Conservation (phyloP, 2,329 filamentous ascomycete species). For the Trichoderma gracile region DNA sequence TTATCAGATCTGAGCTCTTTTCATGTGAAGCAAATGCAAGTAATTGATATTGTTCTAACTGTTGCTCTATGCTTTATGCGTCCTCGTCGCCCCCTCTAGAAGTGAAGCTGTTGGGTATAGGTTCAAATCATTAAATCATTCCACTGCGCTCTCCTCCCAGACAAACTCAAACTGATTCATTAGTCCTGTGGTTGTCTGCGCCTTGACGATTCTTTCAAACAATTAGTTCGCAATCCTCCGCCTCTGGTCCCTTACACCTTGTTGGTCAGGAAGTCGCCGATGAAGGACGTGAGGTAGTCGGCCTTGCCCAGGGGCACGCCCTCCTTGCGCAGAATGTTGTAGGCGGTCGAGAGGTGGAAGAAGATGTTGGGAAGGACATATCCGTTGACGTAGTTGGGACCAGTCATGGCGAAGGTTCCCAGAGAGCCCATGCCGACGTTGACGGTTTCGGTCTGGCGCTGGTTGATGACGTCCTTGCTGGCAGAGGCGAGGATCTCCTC, state of each 20-base stretch:
- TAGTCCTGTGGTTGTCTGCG: no score
- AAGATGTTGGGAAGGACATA: constrained; percentile 61
- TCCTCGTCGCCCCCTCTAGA: not conserved
- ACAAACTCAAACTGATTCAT: not conserved
- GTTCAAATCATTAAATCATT: not conserved
- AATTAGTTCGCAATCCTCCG: not conserved
- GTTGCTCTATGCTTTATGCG: not conserved
- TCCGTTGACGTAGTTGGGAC: constrained; percentile 46
- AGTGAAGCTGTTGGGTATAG: not conserved
- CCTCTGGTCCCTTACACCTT: not conserved
- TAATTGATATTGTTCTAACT: not conserved
- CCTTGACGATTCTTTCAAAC: not conserved
- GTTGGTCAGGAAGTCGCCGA: constrained; percentile 27
- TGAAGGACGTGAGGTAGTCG: constrained; percentile 50
- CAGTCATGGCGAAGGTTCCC: constrained; percentile 33
- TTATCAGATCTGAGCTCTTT: not conserved
- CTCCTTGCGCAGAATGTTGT: constrained; percentile 60
- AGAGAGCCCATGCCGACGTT: constrained; percentile 36
- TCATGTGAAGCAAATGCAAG: not conserved
- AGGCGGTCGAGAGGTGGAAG: constrained; percentile 63
- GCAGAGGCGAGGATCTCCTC: constrained; percentile 37
- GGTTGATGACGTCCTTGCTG: constrained; percentile 40
- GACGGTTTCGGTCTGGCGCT: constrained; percentile 35
- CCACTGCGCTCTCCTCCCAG: not conserved
- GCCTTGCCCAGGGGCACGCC: constrained; percentile 63